Base-by-base conservation (phyloP, 352 stramenopile genomes). In the Phytopythium montanum region DNA sequence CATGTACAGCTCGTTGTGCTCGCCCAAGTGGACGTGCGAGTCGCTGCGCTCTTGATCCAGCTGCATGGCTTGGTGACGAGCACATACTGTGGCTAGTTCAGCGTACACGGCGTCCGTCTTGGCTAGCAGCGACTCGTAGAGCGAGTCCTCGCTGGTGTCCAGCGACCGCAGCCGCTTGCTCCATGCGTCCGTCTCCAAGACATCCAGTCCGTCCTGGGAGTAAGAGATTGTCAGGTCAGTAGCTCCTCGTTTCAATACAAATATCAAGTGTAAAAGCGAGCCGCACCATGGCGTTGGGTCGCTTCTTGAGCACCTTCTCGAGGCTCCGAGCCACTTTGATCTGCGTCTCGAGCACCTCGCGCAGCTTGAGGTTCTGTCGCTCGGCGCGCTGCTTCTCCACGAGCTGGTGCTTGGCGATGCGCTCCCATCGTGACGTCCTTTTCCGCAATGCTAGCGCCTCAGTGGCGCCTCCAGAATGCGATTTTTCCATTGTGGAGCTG, bases 321-420 rank as follows among this genome's bases (percentile, higher is more conserved):
- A 87, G 66, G 61, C 73, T 82, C 8, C 60, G 56, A 5, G 73
- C 73, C 41, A 85, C 48, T 54, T 81, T 77, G 59, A 85, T 65
- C 57, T 87, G 75, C 6, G 57, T 50, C 36, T 76, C 71, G 19
- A 79, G 68, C 49, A 66, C 52, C 31, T 66, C 23, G 21, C 53
- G 59, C 12, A 79, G 56, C 34, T 69, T 65, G 25, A 55, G 44
- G 23, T 79, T 79, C 46, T 68, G 51, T 5, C 55, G 23, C 33
- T 76, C 61, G 6, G 71, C 42, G 18, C 64, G 64, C 48, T 70
- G 68, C 53, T 68, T 67, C 31, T 66, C 65, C 2, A 53, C 56
- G 26, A 60, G 62, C 41, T 79, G 68, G 16, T 63, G 65, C 31
- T 66, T 52, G 3, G 68, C 68, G 25, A 79, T 64, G 10, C 58